Percentiles rank a stretch among this genome's conserved stretches.
Evolutionary conservation across 306 rosid species (phyloP).

Genomic region (Alnus glutinosa): DNA sequence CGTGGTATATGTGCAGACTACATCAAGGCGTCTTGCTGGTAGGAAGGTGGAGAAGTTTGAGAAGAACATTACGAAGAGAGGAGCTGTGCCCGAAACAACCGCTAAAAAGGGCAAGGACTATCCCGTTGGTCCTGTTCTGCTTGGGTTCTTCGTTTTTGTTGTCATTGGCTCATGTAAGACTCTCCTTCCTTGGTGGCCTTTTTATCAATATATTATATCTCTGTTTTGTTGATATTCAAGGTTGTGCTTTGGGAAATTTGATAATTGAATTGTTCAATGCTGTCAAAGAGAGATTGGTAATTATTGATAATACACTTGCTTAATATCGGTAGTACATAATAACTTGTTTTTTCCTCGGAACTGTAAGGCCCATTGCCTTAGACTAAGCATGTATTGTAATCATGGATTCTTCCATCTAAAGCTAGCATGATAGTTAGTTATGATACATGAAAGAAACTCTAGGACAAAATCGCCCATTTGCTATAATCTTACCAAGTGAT

Average conservation of each 20-base stretch:
- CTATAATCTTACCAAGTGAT: background rate
- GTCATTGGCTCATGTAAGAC: constrained; percentile 94
- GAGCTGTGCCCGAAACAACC: constrained; percentile 80
- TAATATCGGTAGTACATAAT: background rate
- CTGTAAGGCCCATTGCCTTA: background rate
- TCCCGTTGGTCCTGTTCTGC: constrained; percentile 86
- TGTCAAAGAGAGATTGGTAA: background rate
- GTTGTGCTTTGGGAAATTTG: background rate
- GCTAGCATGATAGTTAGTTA: background rate
- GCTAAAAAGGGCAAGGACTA: constrained; percentile 86
- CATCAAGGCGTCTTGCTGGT: constrained; percentile 89
- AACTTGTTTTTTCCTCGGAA: background rate
- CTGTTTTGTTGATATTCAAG: background rate
- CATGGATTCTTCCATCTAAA: too few relatives aligned
- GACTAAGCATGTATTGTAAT: background rate
- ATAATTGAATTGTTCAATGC: background rate
- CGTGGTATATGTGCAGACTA: constrained; percentile 52
- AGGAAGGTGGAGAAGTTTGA: constrained; percentile 92
- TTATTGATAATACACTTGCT: background rate
- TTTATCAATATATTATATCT: background rate
- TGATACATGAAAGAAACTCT: background rate
- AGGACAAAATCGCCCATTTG: background rate
- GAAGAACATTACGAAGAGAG: constrained; percentile 89
- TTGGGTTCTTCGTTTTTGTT: constrained; percentile 94
- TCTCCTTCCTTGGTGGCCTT: background rate